Evolutionary conservation across 306 rosid species (phyloP), one percentile per base, ranked within the genome.

Genomic region (Quercus robur): DNA sequence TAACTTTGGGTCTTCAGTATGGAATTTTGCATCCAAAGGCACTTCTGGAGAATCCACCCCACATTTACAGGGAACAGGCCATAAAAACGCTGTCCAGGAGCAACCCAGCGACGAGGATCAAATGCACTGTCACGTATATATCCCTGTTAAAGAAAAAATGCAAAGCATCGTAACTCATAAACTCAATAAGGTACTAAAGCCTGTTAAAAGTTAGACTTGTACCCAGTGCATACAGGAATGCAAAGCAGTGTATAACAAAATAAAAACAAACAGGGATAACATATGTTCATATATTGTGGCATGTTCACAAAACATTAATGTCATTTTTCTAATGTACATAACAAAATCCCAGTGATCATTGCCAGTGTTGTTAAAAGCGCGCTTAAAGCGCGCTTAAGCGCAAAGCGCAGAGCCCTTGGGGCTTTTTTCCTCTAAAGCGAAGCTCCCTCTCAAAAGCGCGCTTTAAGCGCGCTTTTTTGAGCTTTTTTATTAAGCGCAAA

Each of bases 61-160:
- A 55, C 98, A 93, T 78, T 88, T 78, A 84, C 99, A 95, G 72
- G 70, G 75, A 81, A 86, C 90, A 28, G 88, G 69, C n/a, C 88
- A 87, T 77, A 89, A 58, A 87, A 79, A 80, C 19, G 70, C 73
- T 95, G 97, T 78, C 98, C 99, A 0, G 99, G 98, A 81, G 98
- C 98, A 84, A 83, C 84, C 99, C 99, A 95, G 33, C 99, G 94
- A 33, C 94, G 96, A 12, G 98, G 97, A 82, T 95, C 99, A 82
- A 95, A 95, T 66, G 98, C 92, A 59, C 90, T 76, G 75, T 95
- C 98, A 56, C 90, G 89, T 56, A 93, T 87, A 78, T 91, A 93
- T 54, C 89, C 97, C 99, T 94, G 74, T 78, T 3, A 23, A 51
- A 75, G 6, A 51, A 84, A 78, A 75, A 87, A 54, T 70, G 49